Base-by-base conservation (phyloP, 2,329 filamentous ascomycete species). In the Neopestalotiopsis sp. region DNA sequence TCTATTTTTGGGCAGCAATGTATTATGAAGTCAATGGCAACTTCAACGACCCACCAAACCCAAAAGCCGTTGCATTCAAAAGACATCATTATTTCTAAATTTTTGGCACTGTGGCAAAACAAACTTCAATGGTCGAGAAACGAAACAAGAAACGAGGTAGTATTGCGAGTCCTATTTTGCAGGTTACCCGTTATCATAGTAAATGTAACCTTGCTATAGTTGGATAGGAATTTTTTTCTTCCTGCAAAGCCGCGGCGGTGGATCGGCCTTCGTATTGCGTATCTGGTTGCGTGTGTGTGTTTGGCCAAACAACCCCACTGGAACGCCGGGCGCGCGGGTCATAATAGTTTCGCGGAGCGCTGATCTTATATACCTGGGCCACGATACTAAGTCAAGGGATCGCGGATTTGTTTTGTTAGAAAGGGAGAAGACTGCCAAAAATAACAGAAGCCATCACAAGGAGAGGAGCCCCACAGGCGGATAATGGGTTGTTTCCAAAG, bases 201-300 rank as follows among this genome's bases (percentile, higher is more conserved):
- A 52, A 52, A 52, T 52, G 45, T 52, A 52, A 52, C 45, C 45
- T 52, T 17, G 45, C 45, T 52, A 52, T 52, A 52, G 45, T 52
- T 52, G 45, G n/a, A 52, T 5, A 20, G 17, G 45, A 17, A 52
- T 38, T 38, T 38, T 10, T 10, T 38, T 7, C 34, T 28, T 28
- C 24, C 24, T 28, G 24, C 24, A 28, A 28, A 28, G 24, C 3
- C 24, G 24, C 45, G 17, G 34, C 9, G 45, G 45, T 52, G 45
- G 45, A 52, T 52, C 45, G 45, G 45, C 45, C 45, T 52, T 52
- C 45, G 45, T 52, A 52, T 52, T 52, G 45, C 45, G 45, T 52
- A 52, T 52, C 45, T 52, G 45, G 45, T 52, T 52, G 45, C 45
- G 45, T 52, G 45, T 52, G 17, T 52, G 17, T n/a, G 45, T 20